Evolutionary conservation across 2,329 filamentous ascomycete species (phyloP), one percentile per base, ranked within the genome.

Genomic region (Ilyonectria destructans): DNA sequence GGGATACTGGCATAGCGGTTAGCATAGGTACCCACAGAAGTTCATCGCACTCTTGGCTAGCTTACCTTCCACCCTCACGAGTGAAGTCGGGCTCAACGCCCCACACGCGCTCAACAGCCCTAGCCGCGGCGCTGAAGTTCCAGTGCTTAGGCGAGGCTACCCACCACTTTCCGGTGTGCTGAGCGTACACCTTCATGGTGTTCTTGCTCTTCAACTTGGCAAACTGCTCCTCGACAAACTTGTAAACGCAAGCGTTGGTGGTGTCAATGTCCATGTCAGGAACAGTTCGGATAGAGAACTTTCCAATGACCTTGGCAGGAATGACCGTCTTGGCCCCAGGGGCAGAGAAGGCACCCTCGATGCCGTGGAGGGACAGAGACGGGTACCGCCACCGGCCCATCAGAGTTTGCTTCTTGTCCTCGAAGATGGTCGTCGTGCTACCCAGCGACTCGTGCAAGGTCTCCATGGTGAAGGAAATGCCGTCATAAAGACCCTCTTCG

Each of bases 151-250:
- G 96, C 79, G 93, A 95, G 54, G 97, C 95, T 55, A 97, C 95
- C 96, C 96, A 99, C 96, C 96, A 99, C 85, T 98, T 98, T 75
- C 96, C 96, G 67, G 91, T 92, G 86, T 99, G 96, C 83, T 96
- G 91, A 66, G 95, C 87, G 79, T 87, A 91, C 60, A 95, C 91
- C 77, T 93, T 93, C 79, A 97, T 83, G 17, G 88, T 95, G 87
- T 99, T 99, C 88, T 99, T 99, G 83, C 92, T 96, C 73, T 90
- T 89, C 37, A 98, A 88, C 83, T 95, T 94, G 76, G 92, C 91
- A 81, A 97, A 98, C 74, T 93, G 90, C 72, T 93, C 91, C 79
- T 96, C 89, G 71, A 98, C 88, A 81, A 95, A 93, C 81, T 93
- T 91, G 85, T 90, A 93, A 49, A 99, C 96, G 51, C 92, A 87